Conservation (phyloP, 148 eudicot genomes). For the Cornus kousa region DNA sequence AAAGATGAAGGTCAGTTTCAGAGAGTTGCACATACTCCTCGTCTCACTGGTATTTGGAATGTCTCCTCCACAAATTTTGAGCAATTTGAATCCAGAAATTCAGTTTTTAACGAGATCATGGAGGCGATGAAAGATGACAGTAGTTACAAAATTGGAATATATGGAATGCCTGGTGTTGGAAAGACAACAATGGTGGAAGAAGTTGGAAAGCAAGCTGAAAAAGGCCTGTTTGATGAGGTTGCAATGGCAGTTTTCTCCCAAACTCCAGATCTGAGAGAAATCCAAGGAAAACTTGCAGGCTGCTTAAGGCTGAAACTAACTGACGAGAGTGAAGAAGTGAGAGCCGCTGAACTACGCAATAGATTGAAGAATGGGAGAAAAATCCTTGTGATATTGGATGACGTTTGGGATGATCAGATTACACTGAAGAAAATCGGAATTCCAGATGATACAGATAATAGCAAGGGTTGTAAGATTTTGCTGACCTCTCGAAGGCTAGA, state of each 20-base stretch:
- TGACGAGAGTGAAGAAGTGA: background rate
- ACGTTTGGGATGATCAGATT: slow-evolving; percentile 12
- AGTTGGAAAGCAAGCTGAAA: background rate
- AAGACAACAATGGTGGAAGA: background rate
- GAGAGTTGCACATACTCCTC: background rate
- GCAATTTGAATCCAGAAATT: background rate
- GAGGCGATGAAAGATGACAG: background rate
- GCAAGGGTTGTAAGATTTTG: slow-evolving; percentile 6
- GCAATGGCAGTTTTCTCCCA: background rate
- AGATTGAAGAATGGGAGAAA: background rate
- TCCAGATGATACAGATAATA: background rate
- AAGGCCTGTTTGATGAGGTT: background rate
- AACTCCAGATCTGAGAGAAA: background rate
- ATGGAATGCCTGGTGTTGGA: slow-evolving; percentile 13
- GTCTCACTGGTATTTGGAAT: background rate
- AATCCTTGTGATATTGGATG: slow-evolving; percentile 17
- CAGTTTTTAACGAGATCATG: background rate
- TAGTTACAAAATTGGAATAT: background rate
- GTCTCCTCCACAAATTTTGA: background rate
- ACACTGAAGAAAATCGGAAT: slow-evolving; percentile 10
- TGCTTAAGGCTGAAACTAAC: background rate
- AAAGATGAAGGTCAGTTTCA: background rate
- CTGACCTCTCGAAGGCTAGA: slow-evolving; percentile 5
- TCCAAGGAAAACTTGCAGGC: background rate
- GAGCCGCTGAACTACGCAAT: background rate